Evolutionary conservation across 176 grass and related monocot species (phyloP).

Genomic region (Eragrostis curvula): DNA sequence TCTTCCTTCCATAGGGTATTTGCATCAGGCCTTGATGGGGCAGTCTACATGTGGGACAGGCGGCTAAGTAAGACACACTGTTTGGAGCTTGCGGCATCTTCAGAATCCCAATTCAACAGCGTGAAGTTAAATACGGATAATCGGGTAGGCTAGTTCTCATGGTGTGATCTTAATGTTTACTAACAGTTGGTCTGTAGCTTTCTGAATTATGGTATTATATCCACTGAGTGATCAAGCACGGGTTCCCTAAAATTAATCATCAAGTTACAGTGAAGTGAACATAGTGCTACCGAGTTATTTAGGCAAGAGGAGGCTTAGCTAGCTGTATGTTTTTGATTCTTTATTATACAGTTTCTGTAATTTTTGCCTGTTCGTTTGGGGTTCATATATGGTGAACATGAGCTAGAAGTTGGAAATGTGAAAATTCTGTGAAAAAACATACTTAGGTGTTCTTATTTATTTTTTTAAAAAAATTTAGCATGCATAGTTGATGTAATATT

Average conservation of each 20-base stretch:
- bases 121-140: conserved; percentile 74
- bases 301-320: background rate
- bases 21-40: conserved; percentile 80
- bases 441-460: no score
- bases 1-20: conserved; percentile 62
- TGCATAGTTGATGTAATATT: no score
- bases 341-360: background rate
- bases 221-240: no score
- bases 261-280: background rate
- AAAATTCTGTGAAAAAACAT: no score
- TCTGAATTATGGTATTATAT: background rate
- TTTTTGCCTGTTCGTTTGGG: background rate
- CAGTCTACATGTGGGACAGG: conserved; percentile 90
- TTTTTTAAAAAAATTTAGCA: no score
- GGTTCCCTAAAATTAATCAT: conserved; percentile 5
- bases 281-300: background rate
- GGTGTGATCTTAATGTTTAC: background rate
- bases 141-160: conserved; percentile 50
- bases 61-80: conserved; percentile 66
- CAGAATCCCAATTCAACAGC: conserved; percentile 78
- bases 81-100: conserved; percentile 65
- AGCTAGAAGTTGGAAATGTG: no score
- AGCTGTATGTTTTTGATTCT: background rate
- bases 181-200: no score
- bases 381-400: no score